Conservation (phyloP, 192 early-diverging fungal species). For the Backusella psychrophila region DNA sequence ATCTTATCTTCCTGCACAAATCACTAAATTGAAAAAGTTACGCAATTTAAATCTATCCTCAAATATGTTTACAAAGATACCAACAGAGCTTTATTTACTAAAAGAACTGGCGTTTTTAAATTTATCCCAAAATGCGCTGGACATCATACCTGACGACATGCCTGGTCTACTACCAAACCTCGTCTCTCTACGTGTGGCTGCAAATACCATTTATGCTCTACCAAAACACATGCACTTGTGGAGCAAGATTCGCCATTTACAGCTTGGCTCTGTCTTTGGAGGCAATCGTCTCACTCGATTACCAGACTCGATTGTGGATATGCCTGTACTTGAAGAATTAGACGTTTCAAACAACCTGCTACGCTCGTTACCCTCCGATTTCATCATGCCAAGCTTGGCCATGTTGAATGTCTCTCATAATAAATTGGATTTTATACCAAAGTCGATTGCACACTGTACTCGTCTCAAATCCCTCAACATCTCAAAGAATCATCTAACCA, state of each 20-base stretch:
- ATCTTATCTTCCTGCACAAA: slow-evolving; percentile 35
- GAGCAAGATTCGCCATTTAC: slow-evolving; percentile 40
- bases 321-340: slow-evolving; percentile 44
- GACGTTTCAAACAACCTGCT: slow-evolving; percentile 53
- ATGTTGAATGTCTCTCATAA: slow-evolving; percentile 44
- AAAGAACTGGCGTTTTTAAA: slow-evolving; percentile 42
- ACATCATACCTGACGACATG: slow-evolving; percentile 35
- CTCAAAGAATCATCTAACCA: slow-evolving; percentile 38
- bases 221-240: slow-evolving; percentile 34
- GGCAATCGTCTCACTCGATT: slow-evolving; percentile 42
- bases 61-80: slow-evolving; percentile 48
- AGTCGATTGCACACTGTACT: slow-evolving; percentile 39
- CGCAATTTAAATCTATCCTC: slow-evolving; percentile 43
- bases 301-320: slow-evolving; percentile 40
- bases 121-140: slow-evolving; percentile 48
- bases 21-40: slow-evolving; percentile 33
- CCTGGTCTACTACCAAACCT: slow-evolving; percentile 38
- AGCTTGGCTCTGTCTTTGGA: slow-evolving; percentile 52
- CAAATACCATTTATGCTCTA: slow-evolving; percentile 42
- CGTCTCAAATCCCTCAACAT: slow-evolving; percentile 24
- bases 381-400: slow-evolving; percentile 21
- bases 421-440: slow-evolving; percentile 49
- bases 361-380: slow-evolving; percentile 33
- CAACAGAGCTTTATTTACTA: slow-evolving; percentile 42
- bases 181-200: slow-evolving; percentile 38